phyloP scores from a whole-genome alignment of 768 basidiomycete genomes.

The Termitomyces sp. region DNA sequence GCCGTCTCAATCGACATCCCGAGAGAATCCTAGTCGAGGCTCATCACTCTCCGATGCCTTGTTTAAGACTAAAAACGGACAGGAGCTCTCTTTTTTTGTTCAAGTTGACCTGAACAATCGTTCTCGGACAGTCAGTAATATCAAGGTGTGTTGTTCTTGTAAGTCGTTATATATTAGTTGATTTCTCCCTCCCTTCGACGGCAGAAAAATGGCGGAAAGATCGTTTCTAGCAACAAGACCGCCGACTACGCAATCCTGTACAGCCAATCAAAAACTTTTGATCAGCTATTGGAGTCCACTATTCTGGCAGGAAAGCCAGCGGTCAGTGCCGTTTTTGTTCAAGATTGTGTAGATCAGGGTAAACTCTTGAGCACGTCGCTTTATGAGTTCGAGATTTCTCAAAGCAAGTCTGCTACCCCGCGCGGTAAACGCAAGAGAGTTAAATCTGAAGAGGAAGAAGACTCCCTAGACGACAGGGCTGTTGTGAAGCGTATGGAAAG shows the following conservation, averaged over 20 bases:
- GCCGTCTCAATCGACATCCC: slow-evolving; percentile 3
- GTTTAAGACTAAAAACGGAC: slow-evolving; percentile 41
- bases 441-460: slow-evolving; percentile 7
- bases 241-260: slow-evolving; percentile 65
- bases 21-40: not conserved
- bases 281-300: slow-evolving; percentile 37
- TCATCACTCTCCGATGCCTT: slow-evolving; percentile 27
- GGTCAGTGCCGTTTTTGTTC: slow-evolving; percentile 50
- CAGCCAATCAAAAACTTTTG: slow-evolving; percentile 46
- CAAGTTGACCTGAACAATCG: slow-evolving; percentile 64
- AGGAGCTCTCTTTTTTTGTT: slow-evolving; percentile 55
- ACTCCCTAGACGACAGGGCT: not conserved
- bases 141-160: slow-evolving; percentile 49
- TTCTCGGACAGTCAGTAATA: slow-evolving; percentile 41
- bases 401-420: slow-evolving; percentile 3
- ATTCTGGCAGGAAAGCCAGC: slow-evolving; percentile 37
- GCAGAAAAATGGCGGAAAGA: slow-evolving; percentile 66
- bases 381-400: slow-evolving; percentile 38
- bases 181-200: not conserved
- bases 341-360: slow-evolving; percentile 44
- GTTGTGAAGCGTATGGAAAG: slow-evolving; percentile 8
- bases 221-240: slow-evolving; percentile 45
- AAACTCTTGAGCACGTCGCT: slow-evolving; percentile 39
- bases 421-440: slow-evolving; percentile 18
- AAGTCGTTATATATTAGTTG: not conserved